Base-by-base conservation (phyloP, 495 filamentous ascomycete genomes). In the Neurospora sp. region DNA sequence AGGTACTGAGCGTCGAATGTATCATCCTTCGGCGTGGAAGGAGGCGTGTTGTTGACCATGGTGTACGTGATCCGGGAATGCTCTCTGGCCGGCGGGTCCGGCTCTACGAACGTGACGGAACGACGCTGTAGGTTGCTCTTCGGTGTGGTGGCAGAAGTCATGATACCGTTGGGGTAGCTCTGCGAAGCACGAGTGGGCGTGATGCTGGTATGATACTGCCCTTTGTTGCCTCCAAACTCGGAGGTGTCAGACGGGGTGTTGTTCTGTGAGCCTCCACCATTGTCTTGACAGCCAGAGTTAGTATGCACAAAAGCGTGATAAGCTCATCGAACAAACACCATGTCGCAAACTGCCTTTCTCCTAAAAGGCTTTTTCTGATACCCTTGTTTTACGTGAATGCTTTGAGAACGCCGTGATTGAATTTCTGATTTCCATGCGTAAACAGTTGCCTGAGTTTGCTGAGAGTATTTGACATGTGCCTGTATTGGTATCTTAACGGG, bases 1-100 rank as follows among this genome's bases (percentile, higher is more conserved):
- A 87, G 78, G 7, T 80, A 81, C 74, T 91, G 89, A n/a, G 88
- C 85, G 72, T 89, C 89, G n/a, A 85, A 66, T 18, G 27, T 9
- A 37, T 66, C 54, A 31, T 27, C 27, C 14, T 35, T 66, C 80
- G 71, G 80, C 77, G 9, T 79, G 78, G 70, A 82, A 73, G 40
- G 72, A 69, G 35, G 76, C 59, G 23, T 74, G 74, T 12, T 44
- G 27, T 18, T 69, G 20, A 42, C 59, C 23, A 35, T 70, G 38
- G 27, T 37, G 27, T 66, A 66, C 27, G 54, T 66, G 54, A 66
- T 66, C 54, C 54, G 54, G 14, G 54, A 66, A 66, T 66, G 23
- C 54, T 66, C 27, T 66, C 54, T 66, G 54, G 54, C 54, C 7
- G 54, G 54, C 27, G 54, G 54, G 54, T 66, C 54, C 54, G 54